These are phyloP conservation scores for Xylaria castorea DNA, from an alignment of 495 filamentous ascomycete genomes.

Conservation along the genomic window DNA sequence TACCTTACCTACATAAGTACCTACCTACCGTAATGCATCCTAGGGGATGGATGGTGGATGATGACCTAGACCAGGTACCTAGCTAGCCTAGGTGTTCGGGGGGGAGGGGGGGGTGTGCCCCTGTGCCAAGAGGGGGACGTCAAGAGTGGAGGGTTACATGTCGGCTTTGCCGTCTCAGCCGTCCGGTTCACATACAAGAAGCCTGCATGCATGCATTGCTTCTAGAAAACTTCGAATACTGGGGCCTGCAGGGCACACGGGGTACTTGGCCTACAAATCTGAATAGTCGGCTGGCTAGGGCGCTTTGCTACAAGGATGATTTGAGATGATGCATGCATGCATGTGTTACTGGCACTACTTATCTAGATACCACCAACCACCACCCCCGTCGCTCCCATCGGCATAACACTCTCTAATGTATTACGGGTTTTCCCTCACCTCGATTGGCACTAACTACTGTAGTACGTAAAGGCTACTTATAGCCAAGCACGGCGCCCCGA, in stretches of 20 bases:
- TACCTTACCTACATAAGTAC: too few species aligned
- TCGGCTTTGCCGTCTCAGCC: slow-evolving; percentile 33
- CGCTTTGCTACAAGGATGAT: background rate
- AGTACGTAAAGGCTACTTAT: background rate
- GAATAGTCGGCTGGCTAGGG: background rate
- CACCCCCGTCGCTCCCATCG: background rate
- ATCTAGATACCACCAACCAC: background rate
- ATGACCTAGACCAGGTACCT: too few species aligned
- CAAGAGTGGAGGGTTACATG: slow-evolving; percentile 26
- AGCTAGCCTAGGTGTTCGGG: background rate
- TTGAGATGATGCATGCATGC: slow-evolving; percentile 8
- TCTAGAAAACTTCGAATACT: slow-evolving; percentile 28
- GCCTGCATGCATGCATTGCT: slow-evolving; percentile 14
- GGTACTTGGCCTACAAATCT: background rate
- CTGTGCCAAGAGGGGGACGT: slow-evolving; percentile 12
- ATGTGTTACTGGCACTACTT: background rate
- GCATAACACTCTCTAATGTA: background rate
- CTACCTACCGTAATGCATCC: slow-evolving; percentile 6
- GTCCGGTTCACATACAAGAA: slow-evolving; percentile 14
- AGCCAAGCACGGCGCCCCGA: slow-evolving; percentile 1
- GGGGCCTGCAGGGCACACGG: slow-evolving; percentile 16
- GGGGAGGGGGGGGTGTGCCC: slow-evolving; percentile 7
- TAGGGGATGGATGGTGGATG: slow-evolving; percentile 14
- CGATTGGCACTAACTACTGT: background rate
- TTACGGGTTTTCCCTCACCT: slow-evolving; percentile 5